A percentile compares a stretch with the other conserved stretches of the same genome.
These are phyloP conservation scores for Erodium texanum DNA, from an alignment of 441 rosid species.

Conservation along the genomic window DNA sequence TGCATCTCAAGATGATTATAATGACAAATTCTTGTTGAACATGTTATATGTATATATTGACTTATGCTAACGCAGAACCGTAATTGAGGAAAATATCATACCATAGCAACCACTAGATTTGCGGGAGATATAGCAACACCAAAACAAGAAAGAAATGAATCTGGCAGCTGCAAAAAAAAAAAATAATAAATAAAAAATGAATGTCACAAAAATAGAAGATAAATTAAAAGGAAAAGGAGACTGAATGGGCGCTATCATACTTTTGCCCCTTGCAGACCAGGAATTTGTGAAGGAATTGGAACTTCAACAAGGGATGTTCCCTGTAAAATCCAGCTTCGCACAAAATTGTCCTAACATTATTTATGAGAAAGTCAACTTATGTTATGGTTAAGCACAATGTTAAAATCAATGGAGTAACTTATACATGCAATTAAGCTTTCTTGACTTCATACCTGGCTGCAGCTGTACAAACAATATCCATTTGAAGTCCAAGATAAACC, in stretches of 20 bases:
- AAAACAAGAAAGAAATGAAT: slow-evolving; percentile 60
- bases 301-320: slow-evolving; percentile 55
- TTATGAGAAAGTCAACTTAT: not conserved
- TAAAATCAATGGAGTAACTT: not conserved
- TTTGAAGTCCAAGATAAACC: slow-evolving; percentile 86
- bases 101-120: slow-evolving; percentile 74
- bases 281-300: slow-evolving; percentile 56
- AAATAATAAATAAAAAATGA: too few species aligned
- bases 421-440: slow-evolving; percentile 9
- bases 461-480: slow-evolving; percentile 72
- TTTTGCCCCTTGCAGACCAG: slow-evolving; percentile 48
- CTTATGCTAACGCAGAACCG: not conserved
- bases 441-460: slow-evolving; percentile 65
- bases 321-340: slow-evolving; percentile 60
- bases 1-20: too few species aligned
- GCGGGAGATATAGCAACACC: slow-evolving; percentile 82
- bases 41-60: not conserved
- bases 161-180: slow-evolving; percentile 65
- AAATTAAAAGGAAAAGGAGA: slow-evolving; percentile 6
- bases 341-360: slow-evolving; percentile 60
- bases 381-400: not conserved
- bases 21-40: not conserved
- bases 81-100: slow-evolving; percentile 21
- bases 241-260: slow-evolving; percentile 34
- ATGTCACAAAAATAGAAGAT: slow-evolving; percentile 12